Evolutionary conservation across 495 filamentous ascomycete genomes (phyloP).

Genomic region (Schizothecium vesticola): DNA sequence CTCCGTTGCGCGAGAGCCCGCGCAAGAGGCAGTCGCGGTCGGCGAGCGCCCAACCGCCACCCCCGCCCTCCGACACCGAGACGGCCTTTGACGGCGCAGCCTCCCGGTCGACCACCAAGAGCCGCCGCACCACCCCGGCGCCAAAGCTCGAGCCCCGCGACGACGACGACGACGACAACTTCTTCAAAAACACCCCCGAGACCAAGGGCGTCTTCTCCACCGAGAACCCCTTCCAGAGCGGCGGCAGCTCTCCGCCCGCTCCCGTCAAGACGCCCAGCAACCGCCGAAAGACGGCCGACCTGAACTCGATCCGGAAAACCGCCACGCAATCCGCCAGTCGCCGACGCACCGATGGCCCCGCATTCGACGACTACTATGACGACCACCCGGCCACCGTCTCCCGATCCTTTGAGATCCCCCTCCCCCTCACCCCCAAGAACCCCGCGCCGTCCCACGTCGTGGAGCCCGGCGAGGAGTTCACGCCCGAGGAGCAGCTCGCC

Average conservation of each 20-base stretch:
- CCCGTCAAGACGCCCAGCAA: slow-evolving; percentile 36
- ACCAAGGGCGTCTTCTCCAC: slow-evolving; percentile 64
- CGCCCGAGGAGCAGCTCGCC: slow-evolving; percentile 79
- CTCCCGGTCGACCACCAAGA: slow-evolving; percentile 19
- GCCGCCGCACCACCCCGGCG: slow-evolving; percentile 35
- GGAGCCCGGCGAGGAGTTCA: slow-evolving; percentile 83
- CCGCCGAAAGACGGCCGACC: slow-evolving; percentile 34
- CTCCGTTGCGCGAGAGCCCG: slow-evolving; percentile 37
- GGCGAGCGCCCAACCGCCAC: slow-evolving; percentile 39
- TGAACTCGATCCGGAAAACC: slow-evolving; percentile 20
- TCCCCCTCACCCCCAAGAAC: slow-evolving; percentile 22
- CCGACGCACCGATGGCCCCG: slow-evolving; percentile 32
- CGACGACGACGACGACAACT: slow-evolving; percentile 25
- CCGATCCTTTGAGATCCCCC: slow-evolving; percentile 47
- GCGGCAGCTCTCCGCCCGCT: slow-evolving; percentile 41
- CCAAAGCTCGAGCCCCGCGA: slow-evolving; percentile 40
- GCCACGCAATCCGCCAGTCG: slow-evolving; percentile 29
- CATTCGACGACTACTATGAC: slow-evolving; percentile 19
- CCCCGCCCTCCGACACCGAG: slow-evolving; percentile 43
- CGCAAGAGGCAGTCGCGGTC: slow-evolving; percentile 49
- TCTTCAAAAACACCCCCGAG: slow-evolving; percentile 41
- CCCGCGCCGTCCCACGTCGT: slow-evolving; percentile 25
- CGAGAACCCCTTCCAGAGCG: slow-evolving; percentile 95
- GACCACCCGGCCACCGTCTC: slow-evolving; percentile 25
- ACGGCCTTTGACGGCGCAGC: slow-evolving; percentile 41